Evolutionary conservation across 208 protist species (phyloP).

Genomic region (Strigomonas galati): DNA sequence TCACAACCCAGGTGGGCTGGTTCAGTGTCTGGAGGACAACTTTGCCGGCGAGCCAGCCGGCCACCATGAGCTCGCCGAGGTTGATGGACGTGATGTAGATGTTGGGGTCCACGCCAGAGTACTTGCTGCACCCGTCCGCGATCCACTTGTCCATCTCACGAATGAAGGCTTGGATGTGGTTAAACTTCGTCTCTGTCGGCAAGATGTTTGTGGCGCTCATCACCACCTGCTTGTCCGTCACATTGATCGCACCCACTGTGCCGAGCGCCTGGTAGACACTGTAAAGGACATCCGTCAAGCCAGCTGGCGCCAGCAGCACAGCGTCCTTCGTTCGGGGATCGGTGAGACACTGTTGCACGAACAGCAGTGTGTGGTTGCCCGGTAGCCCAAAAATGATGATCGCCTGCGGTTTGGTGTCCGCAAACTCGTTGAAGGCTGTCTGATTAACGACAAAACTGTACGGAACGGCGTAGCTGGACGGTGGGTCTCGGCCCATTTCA

Average conservation of each 20-base stretch:
- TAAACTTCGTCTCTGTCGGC: slow-evolving; percentile 19
- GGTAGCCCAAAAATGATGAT: slow-evolving; percentile 33
- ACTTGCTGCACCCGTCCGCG: slow-evolving; percentile 15
- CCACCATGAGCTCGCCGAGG: slow-evolving; percentile 30
- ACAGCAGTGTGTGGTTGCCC: slow-evolving; percentile 21
- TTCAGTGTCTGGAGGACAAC: slow-evolving; percentile 21
- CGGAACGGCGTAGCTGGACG: too few relatives aligned
- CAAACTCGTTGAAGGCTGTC: slow-evolving; percentile 34
- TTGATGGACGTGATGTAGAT: slow-evolving; percentile 9
- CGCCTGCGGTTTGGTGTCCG: slow-evolving; percentile 36
- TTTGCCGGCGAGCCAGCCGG: slow-evolving; percentile 38
- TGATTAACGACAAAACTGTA: slow-evolving; percentile 10
- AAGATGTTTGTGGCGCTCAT: slow-evolving; percentile 33
- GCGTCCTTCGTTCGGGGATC: slow-evolving; percentile 28
- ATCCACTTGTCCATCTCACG: slow-evolving; percentile 39
- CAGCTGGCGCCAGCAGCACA: slow-evolving; percentile 24
- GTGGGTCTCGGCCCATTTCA: too few relatives aligned
- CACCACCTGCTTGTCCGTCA: slow-evolving; percentile 25
- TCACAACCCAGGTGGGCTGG: slow-evolving; percentile 3
- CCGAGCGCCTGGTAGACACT: slow-evolving; percentile 17
- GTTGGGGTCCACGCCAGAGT: slow-evolving; percentile 13
- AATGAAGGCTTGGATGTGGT: slow-evolving; percentile 33
- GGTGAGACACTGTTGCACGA: slow-evolving; percentile 23
- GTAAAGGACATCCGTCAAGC: slow-evolving; percentile 21
- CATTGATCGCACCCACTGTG: background rate